Conservation (phyloP, 2,329 filamentous ascomycete species). For the Torrubiellomyces zombiae region DNA sequence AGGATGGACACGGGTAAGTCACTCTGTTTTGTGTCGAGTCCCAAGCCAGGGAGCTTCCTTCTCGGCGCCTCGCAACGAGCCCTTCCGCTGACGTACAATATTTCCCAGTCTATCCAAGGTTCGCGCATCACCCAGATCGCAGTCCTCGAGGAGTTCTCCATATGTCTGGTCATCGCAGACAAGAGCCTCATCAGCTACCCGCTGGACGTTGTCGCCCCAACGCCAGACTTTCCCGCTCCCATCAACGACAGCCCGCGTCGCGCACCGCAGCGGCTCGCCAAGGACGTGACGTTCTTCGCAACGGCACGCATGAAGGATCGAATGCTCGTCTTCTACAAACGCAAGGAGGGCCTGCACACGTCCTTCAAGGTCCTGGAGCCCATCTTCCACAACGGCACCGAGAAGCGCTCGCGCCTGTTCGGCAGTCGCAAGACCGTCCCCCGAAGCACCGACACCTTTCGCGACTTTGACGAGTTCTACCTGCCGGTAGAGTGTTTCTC, state of each 20-base stretch:
- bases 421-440: conserved; percentile 39
- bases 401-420: conserved; percentile 59
- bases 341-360: conserved; percentile 78
- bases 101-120: conserved; percentile 52
- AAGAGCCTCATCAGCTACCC: conserved; percentile 87
- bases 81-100: not conserved
- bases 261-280: conserved; percentile 81
- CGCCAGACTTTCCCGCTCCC: conserved; percentile 43
- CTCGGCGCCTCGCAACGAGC: too few species aligned
- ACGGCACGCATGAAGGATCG: conserved; percentile 95
- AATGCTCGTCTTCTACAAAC: conserved; percentile 91
- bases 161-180: conserved; percentile 83
- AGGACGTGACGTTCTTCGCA: conserved; percentile 93
- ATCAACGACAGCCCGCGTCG: conserved; percentile 57
- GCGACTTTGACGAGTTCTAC: conserved; percentile 97
- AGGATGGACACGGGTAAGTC: conserved; percentile 69
- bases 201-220: conserved; percentile 61
- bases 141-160: conserved; percentile 86
- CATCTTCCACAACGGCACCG: conserved; percentile 79
- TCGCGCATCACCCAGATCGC: conserved; percentile 77
- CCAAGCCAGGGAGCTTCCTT: too few species aligned
- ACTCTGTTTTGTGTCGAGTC: not conserved
- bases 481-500: conserved; percentile 89
- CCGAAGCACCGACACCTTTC: conserved; percentile 84
- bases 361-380: conserved; percentile 96